These are phyloP conservation scores for Globisporangium parvum DNA, from an alignment of 352 stramenopile species.

Conservation along the genomic window DNA sequence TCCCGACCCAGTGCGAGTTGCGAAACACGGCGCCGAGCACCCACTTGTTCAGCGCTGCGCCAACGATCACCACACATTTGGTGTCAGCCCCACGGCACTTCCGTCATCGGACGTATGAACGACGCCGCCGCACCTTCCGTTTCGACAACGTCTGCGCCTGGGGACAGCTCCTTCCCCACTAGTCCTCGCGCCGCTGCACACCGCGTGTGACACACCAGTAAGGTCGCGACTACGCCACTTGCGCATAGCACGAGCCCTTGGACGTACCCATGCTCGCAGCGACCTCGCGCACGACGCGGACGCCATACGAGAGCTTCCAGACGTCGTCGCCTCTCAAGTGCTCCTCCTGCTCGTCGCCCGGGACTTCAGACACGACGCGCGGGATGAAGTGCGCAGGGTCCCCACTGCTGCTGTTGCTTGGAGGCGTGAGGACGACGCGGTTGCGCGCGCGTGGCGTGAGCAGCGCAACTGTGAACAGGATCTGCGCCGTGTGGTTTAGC, in stretches of 20 bases:
- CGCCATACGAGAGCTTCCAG: constrained; percentile 58
- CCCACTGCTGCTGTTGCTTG: constrained; percentile 27
- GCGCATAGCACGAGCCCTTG: too few relatives aligned
- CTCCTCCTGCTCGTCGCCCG: constrained; percentile 34
- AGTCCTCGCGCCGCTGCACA: constrained; percentile 34
- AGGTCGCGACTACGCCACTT: not conserved
- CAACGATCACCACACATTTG: not conserved
- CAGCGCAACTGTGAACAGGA: constrained; percentile 83
- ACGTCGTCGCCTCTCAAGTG: constrained; percentile 47
- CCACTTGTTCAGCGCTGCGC: constrained; percentile 51
- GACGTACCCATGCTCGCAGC: constrained; percentile 28
- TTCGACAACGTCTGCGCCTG: constrained; percentile 21
- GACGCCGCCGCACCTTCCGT: constrained; percentile 25
- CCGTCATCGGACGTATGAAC: too few relatives aligned
- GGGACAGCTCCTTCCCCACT: constrained; percentile 33
- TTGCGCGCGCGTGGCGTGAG: constrained; percentile 50
- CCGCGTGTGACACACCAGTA: not conserved
- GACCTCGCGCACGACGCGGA: constrained; percentile 54
- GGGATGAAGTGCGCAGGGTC: constrained; percentile 25
- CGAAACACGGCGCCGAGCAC: constrained; percentile 58
- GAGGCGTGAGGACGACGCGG: constrained; percentile 29
- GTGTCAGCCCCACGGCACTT: constrained; percentile 3
- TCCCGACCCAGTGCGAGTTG: constrained; percentile 86
- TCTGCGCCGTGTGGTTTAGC: constrained; percentile 37
- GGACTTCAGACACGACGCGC: constrained; percentile 41